Evolutionary conservation across 2,329 filamentous ascomycete genomes (phyloP), one percentile per base, ranked within the genome.

Genomic region (Cladosporium sp.): DNA sequence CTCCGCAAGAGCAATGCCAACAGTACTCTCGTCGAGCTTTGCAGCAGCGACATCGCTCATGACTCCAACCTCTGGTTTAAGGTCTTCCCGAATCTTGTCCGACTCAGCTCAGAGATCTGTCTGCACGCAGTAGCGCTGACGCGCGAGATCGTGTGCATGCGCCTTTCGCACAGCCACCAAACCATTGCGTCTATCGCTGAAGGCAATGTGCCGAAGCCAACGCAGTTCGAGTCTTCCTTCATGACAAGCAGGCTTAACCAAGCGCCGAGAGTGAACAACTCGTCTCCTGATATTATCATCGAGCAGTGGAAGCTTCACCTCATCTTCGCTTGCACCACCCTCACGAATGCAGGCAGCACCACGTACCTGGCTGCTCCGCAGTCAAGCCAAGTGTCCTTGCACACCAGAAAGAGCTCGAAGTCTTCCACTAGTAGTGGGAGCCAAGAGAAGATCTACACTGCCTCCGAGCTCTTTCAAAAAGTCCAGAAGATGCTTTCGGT

Each of bases 231-330:
- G 49, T 38, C 48, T 14, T 55, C 55, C n/a, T 54, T 48, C 41
- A 37, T 46, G 28, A 43, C 43, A n/a, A 75, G 76, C 28, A 84
- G 78, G 63, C 54, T 62, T 9, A 77, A 74, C 59, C 76, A 82
- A 65, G 80, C 79, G 54, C 48, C 48, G 11, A 83, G 70, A 13
- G 58, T 72, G 33, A 68, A 80, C 54, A 85, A 83, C 2, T 85
- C 86, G 1, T 86, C 90, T 14, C 87, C 91, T 0, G 90, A 95
- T 62, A 83, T 95, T 18, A 78, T 96, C 53, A 83, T 98, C 54
- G 95, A 97, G 69, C 93, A 98, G 67, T 98, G 92, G 92, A 97
- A 96, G 70, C 76, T 97, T 2, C 97, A 97, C 68, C 78, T 98
- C 22, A 91, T 96, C 52, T 96, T 98, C 72, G 93, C 92, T 9